Evolutionary conservation across 108 stramenopile species (phyloP).

Genomic region (Cyclotella baltica): DNA sequence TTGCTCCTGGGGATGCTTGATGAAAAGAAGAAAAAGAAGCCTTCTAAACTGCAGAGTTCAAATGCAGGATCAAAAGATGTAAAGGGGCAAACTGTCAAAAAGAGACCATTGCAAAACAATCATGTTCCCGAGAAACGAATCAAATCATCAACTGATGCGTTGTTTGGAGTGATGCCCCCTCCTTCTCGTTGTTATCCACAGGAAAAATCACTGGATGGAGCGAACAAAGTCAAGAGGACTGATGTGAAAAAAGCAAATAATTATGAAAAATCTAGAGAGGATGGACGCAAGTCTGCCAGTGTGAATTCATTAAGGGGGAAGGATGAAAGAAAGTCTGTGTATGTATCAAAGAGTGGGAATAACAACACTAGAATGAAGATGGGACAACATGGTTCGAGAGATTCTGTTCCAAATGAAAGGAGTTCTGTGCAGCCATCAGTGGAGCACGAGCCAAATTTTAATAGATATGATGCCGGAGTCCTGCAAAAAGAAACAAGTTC

Average conservation of each 20-base stretch:
- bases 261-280: too few relatives aligned
- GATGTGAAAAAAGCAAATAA: background rate
- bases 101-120: background rate
- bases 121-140: background rate
- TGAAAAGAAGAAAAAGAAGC: background rate
- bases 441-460: too few relatives aligned
- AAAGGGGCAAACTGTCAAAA: background rate
- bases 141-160: background rate
- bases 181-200: background rate
- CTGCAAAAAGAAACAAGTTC: too few relatives aligned
- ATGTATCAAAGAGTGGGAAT: too few relatives aligned
- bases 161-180: slow-evolving; percentile 3
- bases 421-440: too few relatives aligned
- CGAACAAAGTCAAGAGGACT: background rate
- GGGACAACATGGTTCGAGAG: too few relatives aligned
- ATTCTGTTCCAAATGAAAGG: too few relatives aligned
- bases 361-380: too few relatives aligned
- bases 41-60: background rate
- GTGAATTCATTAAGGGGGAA: too few relatives aligned
- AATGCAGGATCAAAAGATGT: background rate
- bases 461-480: too few relatives aligned
- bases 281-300: too few relatives aligned
- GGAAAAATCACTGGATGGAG: background rate
- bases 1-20: slow-evolving; percentile 6
- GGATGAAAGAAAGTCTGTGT: too few relatives aligned